Evolutionary conservation across 2,329 filamentous ascomycete species (phyloP).

Genomic region (Tympanopsis confertula): DNA sequence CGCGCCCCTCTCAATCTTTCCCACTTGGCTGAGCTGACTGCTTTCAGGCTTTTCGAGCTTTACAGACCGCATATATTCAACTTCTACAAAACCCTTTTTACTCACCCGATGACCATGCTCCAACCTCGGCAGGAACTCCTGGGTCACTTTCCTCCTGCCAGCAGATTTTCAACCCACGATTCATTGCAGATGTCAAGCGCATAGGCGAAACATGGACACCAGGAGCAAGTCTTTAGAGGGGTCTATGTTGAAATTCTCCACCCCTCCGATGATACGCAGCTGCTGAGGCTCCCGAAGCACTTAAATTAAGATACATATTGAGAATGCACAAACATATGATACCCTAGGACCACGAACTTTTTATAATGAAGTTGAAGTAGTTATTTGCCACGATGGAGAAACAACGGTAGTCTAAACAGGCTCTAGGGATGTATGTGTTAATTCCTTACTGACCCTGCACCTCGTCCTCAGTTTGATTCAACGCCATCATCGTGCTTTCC

Average conservation of each 20-base stretch:
- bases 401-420: too few relatives aligned
- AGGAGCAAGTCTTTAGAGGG: constrained; percentile 29
- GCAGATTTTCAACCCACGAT: constrained; percentile 44
- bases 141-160: constrained; percentile 6
- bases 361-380: too few relatives aligned
- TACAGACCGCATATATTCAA: constrained; percentile 52
- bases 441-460: background rate
- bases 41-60: constrained; percentile 44
- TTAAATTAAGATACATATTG: too few relatives aligned
- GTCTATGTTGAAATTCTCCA: too few relatives aligned
- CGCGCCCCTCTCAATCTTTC: too few relatives aligned
- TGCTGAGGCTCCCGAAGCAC: too few relatives aligned
- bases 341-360: too few relatives aligned
- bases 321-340: too few relatives aligned
- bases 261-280: too few relatives aligned
- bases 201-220: constrained; percentile 47
- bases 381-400: too few relatives aligned
- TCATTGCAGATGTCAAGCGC: constrained; percentile 44
- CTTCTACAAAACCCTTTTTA: constrained; percentile 56
- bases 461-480: background rate
- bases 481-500: constrained; percentile 17
- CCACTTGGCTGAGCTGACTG: too few relatives aligned
- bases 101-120: constrained; percentile 40
- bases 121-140: constrained; percentile 16
- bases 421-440: too few relatives aligned